Evolutionary conservation across 2,329 filamentous ascomycete genomes (phyloP).

Genomic region (Fusarium euwallaceae): DNA sequence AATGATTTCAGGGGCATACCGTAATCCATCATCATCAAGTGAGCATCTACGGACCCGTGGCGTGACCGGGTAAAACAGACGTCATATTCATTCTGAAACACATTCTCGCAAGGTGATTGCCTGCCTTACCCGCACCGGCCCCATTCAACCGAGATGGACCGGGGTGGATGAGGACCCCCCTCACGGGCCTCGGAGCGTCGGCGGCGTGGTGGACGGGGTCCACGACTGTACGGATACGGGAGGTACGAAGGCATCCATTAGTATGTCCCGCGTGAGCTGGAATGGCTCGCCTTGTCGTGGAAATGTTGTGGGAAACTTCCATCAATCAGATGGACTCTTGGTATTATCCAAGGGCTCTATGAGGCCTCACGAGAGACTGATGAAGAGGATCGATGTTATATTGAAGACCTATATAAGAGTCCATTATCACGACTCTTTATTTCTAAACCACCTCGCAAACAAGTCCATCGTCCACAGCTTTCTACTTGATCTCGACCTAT

Average conservation of each 20-base stretch:
- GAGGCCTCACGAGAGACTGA: not conserved
- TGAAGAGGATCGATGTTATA: not conserved
- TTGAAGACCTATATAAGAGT: slow-evolving; percentile 11
- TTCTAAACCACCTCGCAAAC: not conserved
- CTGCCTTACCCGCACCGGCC: not conserved
- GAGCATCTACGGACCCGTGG: not conserved
- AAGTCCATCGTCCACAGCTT: not conserved
- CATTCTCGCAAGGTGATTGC: not conserved
- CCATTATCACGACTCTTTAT: not conserved
- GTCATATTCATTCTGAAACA: slow-evolving; percentile 9
- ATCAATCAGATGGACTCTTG: slow-evolving; percentile 9
- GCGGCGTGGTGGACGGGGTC: not conserved
- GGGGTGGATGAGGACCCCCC: not conserved
- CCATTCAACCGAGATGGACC: slow-evolving; percentile 11
- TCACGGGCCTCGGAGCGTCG: slow-evolving; percentile 5
- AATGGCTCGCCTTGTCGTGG: not conserved
- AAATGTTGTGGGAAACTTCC: not conserved
- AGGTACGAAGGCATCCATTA: not conserved
- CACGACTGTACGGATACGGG: not conserved
- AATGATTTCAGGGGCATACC: slow-evolving; percentile 12
- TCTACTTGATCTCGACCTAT: not conserved
- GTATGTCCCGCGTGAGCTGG: not conserved
- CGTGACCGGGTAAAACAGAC: not conserved
- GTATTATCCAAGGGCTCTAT: not conserved
- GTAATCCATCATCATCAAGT: not conserved